Conservation (phyloP, 352 stramenopile genomes). For the Lagenidium giganteum region DNA sequence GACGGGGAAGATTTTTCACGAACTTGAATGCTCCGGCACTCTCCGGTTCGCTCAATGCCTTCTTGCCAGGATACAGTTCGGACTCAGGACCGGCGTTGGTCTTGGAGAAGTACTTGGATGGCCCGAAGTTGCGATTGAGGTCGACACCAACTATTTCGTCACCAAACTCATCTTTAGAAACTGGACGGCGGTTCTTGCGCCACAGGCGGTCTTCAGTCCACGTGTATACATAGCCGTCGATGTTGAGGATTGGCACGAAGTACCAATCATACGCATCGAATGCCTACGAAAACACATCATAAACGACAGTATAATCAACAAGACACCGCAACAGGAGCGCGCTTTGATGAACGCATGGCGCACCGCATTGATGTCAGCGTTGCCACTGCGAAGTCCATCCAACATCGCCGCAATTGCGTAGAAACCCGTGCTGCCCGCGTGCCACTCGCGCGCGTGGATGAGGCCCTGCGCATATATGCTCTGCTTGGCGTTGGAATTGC, state of each 20-base stretch:
- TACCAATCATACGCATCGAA: slow-evolving; percentile 18
- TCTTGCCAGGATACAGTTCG: slow-evolving; percentile 18
- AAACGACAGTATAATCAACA: neutral
- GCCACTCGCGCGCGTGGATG: slow-evolving; percentile 21
- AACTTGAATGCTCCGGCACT: slow-evolving; percentile 15
- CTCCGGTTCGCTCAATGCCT: slow-evolving; percentile 21
- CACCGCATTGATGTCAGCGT: slow-evolving; percentile 10
- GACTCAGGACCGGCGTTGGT: slow-evolving; percentile 5
- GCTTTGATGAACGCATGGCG: neutral
- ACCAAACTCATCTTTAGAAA: neutral
- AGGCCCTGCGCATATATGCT: slow-evolving; percentile 14
- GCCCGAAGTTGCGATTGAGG: slow-evolving; percentile 30
- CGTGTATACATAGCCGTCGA: slow-evolving; percentile 27
- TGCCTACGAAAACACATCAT: too few species aligned
- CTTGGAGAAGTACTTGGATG: slow-evolving; percentile 6
- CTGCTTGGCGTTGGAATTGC: slow-evolving; percentile 1
- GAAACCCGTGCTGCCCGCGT: slow-evolving; percentile 8
- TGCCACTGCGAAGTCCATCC: slow-evolving; percentile 12
- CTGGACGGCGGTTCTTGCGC: slow-evolving; percentile 25
- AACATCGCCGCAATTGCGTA: slow-evolving; percentile 11
- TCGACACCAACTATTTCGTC: slow-evolving; percentile 17
- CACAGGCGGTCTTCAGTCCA: slow-evolving; percentile 19
- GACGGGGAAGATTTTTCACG: slow-evolving; percentile 7
- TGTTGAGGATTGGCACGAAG: slow-evolving; percentile 29
- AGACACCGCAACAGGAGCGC: neutral